phyloP scores from a whole-genome alignment of 176 grass and related monocot genomes.

The Guadua angustifolia region DNA sequence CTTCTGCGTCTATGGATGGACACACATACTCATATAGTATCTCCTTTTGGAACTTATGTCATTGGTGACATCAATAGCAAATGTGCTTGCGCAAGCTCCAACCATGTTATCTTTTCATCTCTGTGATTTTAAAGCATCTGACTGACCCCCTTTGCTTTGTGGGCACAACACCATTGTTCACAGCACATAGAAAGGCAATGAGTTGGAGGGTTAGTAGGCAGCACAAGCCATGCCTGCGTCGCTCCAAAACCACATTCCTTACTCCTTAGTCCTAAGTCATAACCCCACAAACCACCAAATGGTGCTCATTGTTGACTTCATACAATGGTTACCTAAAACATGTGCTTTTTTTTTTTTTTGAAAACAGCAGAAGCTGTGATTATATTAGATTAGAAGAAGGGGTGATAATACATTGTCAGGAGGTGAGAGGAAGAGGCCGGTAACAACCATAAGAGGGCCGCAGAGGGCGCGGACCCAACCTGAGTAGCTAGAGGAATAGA shows the following conservation, averaged over 20 bases:
- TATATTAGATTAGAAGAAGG: no score
- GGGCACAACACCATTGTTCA: conserved; percentile 45
- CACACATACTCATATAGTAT: conserved; percentile 12
- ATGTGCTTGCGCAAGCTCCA: conserved; percentile 52
- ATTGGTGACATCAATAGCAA: conserved; percentile 55
- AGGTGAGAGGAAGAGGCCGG: no score
- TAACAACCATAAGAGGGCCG: no score
- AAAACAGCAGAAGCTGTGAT: no score
- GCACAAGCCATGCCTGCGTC: conserved; percentile 38
- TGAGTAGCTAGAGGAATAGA: no score
- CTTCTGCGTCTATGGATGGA: conserved; percentile 20
- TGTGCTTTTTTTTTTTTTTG: no score
- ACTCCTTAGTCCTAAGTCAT: not conserved
- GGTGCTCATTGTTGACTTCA: conserved; percentile 27
- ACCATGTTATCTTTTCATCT: conserved; percentile 26
- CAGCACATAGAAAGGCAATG: conserved; percentile 37
- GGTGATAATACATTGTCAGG: no score
- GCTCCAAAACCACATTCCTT: not conserved
- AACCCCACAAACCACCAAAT: conserved; percentile 12
- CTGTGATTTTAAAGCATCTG: conserved; percentile 26
- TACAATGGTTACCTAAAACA: not conserved
- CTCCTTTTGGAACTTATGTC: conserved; percentile 39
- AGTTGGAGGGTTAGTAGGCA: conserved; percentile 43
- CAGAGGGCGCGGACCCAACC: no score
- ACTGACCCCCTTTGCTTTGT: conserved; percentile 48